Percentiles rank a stretch among this genome's conserved stretches.
Conservation (phyloP, 768 basidiomycete genomes). For the Amanita jacksonii region DNA sequence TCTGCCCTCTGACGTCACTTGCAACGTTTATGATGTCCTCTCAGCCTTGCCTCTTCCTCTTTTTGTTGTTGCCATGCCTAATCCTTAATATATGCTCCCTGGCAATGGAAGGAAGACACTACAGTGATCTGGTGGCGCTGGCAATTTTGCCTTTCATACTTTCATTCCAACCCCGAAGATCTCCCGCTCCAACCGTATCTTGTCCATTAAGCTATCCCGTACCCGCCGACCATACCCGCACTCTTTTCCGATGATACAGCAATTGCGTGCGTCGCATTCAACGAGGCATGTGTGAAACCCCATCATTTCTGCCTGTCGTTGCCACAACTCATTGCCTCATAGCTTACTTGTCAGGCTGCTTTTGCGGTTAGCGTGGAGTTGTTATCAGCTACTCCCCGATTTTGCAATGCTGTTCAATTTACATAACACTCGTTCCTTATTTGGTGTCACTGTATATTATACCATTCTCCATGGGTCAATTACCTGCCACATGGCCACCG, state of each 20-base stretch:
- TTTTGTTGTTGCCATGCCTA: background rate
- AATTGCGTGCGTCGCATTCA: background rate
- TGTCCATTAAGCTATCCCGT: background rate
- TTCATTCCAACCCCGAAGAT: background rate
- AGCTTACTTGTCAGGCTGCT: no score
- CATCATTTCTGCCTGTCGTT: no score
- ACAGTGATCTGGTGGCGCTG: background rate
- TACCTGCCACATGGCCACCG: no score
- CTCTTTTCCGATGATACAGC: background rate
- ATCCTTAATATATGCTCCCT: background rate
- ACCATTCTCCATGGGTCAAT: no score
- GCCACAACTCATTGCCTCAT: no score
- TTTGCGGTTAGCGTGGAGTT: no score
- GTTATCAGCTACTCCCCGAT: no score
- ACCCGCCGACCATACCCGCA: background rate
- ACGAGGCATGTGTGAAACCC: no score
- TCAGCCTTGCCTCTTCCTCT: background rate
- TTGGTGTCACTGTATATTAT: no score
- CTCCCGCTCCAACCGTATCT: background rate
- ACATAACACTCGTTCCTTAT: no score
- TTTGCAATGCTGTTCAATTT: no score
- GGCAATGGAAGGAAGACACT: background rate
- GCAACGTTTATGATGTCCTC: background rate
- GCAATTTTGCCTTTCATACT: background rate
- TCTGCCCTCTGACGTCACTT: background rate